Base-by-base conservation (phyloP, 2,329 filamentous ascomycete genomes). In the Beauveria brongniartii region DNA sequence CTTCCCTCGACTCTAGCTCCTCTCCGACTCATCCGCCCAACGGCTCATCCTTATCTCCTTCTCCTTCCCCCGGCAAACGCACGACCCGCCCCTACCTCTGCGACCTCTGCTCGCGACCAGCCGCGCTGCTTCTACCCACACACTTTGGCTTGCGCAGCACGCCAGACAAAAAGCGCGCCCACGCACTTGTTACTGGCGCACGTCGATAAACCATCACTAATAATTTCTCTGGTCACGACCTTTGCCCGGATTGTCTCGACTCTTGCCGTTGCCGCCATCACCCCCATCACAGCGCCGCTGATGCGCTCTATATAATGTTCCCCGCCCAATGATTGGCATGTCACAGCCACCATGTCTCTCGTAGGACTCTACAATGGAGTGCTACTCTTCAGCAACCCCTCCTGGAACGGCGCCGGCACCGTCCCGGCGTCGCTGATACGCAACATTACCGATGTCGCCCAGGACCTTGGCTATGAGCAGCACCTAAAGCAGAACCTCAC, bases 401-500 rank as follows among this genome's bases (percentile, higher is more conserved):
- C 77, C 60, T 84, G 80, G 77, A 74, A 73, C 58, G 79, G 79
- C 65, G 75, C 75, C 59, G 75, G 74, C 63, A 78, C 78, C 24
- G 72, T 80, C 59, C 77, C 82, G 46, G 81, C 77, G 64, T 83
- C 80, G 60, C 76, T 84, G 63, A 77, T 84, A 65, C 74, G 76
- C 64, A 85, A 85, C 67, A 78, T 85, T 63, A 84, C 82, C 30
- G 78, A 80, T 50, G 70, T 81, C 61, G 80, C 81, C 61, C 62
- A 77, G 74, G 69, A 80, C 63, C 71, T 85, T 69, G 78, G 80
- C 60, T 84, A 84, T 68, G 78, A 83, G 62, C 75, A 80, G 62
- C 75, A 75, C 50, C 72, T 84, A 58, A 66, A 71, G 22, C 73
- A 73, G 61, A 89, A 89, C 67, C 82, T 96, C 56, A 90, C 87